A percentile compares a stretch with the other conserved stretches of the same genome.
Conservation (phyloP, 1,284 basidiomycete species). For the Tilletia walkeri region DNA sequence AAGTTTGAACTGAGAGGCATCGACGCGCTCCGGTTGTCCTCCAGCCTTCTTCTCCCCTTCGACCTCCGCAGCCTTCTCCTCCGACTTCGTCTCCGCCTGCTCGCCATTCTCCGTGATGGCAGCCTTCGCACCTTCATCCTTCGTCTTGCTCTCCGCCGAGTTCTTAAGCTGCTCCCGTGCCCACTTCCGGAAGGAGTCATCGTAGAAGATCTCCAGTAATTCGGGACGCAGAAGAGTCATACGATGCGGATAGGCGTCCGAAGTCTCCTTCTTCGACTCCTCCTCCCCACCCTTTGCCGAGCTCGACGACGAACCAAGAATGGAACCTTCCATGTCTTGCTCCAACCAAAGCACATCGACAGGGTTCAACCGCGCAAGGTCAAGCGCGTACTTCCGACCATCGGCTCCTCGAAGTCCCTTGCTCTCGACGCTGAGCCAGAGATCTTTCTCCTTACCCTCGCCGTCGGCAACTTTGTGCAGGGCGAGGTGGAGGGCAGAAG, state of each 20-base stretch:
- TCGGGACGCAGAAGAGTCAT: slow-evolving; percentile 64
- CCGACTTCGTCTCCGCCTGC: slow-evolving; percentile 17
- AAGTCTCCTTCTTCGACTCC: slow-evolving; percentile 39
- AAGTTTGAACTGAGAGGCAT: slow-evolving; percentile 59
- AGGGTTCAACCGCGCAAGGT: slow-evolving; percentile 61
- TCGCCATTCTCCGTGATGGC: slow-evolving; percentile 19
- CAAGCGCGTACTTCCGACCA: slow-evolving; percentile 63
- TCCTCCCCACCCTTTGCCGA: slow-evolving; percentile 36
- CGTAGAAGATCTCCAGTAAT: slow-evolving; percentile 62
- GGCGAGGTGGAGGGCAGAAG: slow-evolving; percentile 60
- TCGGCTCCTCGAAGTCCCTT: slow-evolving; percentile 64
- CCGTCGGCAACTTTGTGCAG: slow-evolving; percentile 60
- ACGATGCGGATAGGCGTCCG: slow-evolving; percentile 60
- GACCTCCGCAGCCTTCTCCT: background rate
- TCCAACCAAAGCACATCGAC: slow-evolving; percentile 64
- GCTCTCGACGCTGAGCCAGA: slow-evolving; percentile 63
- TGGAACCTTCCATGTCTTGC: slow-evolving; percentile 57
- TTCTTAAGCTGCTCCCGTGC: slow-evolving; percentile 53
- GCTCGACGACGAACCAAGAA: background rate
- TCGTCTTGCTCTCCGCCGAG: slow-evolving; percentile 21
- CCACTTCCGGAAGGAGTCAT: slow-evolving; percentile 61
- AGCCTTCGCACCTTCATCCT: slow-evolving; percentile 27
- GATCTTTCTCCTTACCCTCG: slow-evolving; percentile 58
- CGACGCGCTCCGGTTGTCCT: slow-evolving; percentile 38
- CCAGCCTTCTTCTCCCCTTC: background rate